These are phyloP conservation scores for Termitomyces titanicus DNA, from an alignment of 768 basidiomycete genomes.

Conservation along the genomic window DNA sequence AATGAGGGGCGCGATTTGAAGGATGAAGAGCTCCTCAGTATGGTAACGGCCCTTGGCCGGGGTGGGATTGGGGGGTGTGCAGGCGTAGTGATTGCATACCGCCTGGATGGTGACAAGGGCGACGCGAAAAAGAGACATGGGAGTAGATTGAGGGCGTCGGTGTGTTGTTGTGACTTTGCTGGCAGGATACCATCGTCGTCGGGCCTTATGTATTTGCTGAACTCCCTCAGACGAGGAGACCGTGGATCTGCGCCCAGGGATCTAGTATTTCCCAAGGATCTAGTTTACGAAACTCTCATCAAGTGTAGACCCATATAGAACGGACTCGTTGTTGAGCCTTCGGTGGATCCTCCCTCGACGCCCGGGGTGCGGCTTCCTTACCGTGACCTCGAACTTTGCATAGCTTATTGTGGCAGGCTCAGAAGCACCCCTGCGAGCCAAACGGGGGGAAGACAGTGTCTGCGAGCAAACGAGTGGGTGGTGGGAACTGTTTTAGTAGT, in stretches of 20 bases:
- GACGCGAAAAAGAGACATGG: constrained; percentile 39
- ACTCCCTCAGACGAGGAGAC: constrained; percentile 10
- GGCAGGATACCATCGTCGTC: background rate
- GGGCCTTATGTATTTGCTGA: constrained; percentile 10
- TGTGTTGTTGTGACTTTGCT: constrained; percentile 1
- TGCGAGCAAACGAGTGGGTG: background rate
- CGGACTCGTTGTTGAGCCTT: constrained; percentile 3
- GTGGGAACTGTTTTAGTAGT: background rate
- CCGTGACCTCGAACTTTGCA: constrained; percentile 1
- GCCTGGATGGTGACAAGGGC: constrained; percentile 39
- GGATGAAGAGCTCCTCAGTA: constrained; percentile 35
- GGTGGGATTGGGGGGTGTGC: constrained; percentile 47
- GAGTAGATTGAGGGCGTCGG: background rate
- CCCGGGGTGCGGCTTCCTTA: constrained; percentile 4
- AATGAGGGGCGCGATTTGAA: constrained; percentile 45
- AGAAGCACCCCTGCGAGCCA: constrained; percentile 4
- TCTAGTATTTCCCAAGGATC: constrained; percentile 8
- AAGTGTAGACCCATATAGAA: constrained; percentile 7
- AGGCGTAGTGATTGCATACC: constrained; percentile 39
- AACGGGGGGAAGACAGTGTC: background rate
- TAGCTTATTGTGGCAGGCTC: constrained; percentile 1
- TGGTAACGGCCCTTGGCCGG: constrained; percentile 42
- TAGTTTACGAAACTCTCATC: constrained; percentile 9
- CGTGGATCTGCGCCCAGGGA: constrained; percentile 10
- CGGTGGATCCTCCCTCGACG: constrained; percentile 13